phyloP scores from a whole-genome alignment of 306 rosid genomes.

The Castanospermum australe region DNA sequence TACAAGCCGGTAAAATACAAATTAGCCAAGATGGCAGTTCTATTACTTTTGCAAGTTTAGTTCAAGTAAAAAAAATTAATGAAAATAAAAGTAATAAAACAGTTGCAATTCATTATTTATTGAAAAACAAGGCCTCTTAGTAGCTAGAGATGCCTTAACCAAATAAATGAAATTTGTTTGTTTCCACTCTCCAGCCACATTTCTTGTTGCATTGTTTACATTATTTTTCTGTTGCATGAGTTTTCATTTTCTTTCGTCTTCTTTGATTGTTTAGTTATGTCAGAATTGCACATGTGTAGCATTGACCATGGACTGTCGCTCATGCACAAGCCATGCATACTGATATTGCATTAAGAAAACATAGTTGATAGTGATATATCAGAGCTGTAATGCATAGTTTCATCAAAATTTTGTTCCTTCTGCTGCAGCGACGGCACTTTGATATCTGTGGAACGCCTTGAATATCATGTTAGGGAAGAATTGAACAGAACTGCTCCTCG shows the following conservation, averaged over 20 bases:
- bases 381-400: neutral
- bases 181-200: neutral
- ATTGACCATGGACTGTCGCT: neutral
- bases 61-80: no score
- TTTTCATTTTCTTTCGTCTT: neutral
- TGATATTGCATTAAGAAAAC: neutral
- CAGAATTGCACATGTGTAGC: neutral
- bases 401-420: neutral
- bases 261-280: neutral
- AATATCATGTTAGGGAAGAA: slow-evolving; percentile 68
- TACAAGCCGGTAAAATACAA: neutral
- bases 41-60: neutral
- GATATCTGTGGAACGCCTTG: slow-evolving; percentile 63
- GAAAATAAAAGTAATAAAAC: neutral
- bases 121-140: neutral
- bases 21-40: neutral
- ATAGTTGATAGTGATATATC: neutral
- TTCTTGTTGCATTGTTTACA: neutral
- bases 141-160: neutral
- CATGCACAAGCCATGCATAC: neutral
- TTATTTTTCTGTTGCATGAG: neutral
- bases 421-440: slow-evolving; percentile 58
- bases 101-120: neutral
- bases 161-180: neutral
- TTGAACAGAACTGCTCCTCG: slow-evolving; percentile 59